Conservation (phyloP, 345 rosid genomes). For the Boechera divaricarpa region DNA sequence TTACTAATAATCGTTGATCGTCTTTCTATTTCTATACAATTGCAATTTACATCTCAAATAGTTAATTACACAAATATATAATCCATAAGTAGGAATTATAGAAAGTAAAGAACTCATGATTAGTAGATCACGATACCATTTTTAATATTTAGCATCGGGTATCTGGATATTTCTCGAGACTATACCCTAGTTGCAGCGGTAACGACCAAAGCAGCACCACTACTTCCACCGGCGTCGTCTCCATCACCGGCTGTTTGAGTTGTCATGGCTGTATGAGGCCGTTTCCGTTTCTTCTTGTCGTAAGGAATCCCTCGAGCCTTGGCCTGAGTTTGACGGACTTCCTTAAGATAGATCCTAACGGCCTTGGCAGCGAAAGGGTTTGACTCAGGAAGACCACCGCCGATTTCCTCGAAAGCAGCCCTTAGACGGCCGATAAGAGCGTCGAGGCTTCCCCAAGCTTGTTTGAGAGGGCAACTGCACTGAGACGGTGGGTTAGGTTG, state of each 20-base stretch:
- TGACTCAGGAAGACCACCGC: conserved; percentile 74
- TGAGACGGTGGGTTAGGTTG: conserved; percentile 88
- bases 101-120: conserved; percentile 1
- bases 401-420: conserved; percentile 95
- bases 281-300: conserved; percentile 81
- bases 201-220: conserved; percentile 24
- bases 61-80: background rate
- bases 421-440: conserved; percentile 96
- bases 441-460: conserved; percentile 98
- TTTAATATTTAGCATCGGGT: background rate
- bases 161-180: background rate
- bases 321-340: conserved; percentile 92
- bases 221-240: conserved; percentile 31
- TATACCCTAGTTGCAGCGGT: conserved; percentile 16
- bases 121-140: conserved; percentile 1
- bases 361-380: conserved; percentile 93
- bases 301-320: conserved; percentile 95
- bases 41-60: conserved; percentile 43
- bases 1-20: conserved; percentile 24
- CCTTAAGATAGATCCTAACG: conserved; percentile 80
- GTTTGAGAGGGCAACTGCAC: conserved; percentile 89
- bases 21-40: conserved; percentile 39
- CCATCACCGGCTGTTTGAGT: conserved; percentile 18
- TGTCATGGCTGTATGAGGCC: background rate
- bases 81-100: background rate